Conservation (phyloP, 164 flowering plant genomes). For the Vitis rotundifolia region DNA sequence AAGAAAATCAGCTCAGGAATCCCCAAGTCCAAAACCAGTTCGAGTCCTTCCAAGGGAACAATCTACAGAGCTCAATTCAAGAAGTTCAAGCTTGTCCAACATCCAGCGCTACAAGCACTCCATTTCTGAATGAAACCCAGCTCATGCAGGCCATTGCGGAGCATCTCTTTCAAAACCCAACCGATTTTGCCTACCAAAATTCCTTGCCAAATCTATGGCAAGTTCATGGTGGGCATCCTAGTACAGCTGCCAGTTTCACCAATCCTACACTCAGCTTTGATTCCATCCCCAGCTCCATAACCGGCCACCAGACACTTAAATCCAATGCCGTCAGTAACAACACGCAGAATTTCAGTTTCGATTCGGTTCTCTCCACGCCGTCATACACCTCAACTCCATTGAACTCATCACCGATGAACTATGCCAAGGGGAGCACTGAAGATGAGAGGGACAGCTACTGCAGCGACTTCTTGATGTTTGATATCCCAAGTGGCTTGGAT, state of each 20-base stretch:
- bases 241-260: background rate
- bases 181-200: constrained; percentile 5
- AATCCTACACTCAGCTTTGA: background rate
- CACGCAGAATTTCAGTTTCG: constrained; percentile 6
- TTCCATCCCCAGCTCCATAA: no score
- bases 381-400: constrained; percentile 10
- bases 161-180: background rate
- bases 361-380: constrained; percentile 13
- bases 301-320: background rate
- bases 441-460: constrained; percentile 33
- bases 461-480: constrained; percentile 23
- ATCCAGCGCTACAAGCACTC: background rate
- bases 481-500: constrained; percentile 10
- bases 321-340: background rate
- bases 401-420: constrained; percentile 16
- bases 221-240: background rate
- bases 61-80: constrained; percentile 1
- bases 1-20: background rate
- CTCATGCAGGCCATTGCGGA: constrained; percentile 9
- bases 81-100: constrained; percentile 6
- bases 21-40: background rate
- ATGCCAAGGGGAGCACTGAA: constrained; percentile 19
- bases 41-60: constrained; percentile 2
- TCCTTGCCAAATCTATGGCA: constrained; percentile 3
- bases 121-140: constrained; percentile 9